phyloP scores from a whole-genome alignment of 345 rosid species.

The Citrus cavaleriei region DNA sequence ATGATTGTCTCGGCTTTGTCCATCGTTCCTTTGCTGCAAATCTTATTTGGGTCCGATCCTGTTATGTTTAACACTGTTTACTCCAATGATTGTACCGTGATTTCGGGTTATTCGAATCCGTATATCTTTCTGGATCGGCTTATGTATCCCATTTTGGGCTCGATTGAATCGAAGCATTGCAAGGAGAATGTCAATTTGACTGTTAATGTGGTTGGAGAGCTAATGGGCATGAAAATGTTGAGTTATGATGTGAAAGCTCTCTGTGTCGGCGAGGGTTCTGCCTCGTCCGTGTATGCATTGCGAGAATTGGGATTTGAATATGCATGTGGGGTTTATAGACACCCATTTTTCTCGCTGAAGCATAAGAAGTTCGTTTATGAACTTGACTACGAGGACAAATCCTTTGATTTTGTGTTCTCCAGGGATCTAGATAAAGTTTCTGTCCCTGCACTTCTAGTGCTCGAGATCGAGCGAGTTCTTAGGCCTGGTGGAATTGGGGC shows the following conservation, averaged over 20 bases:
- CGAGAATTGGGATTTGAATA: constrained; percentile 50
- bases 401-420: constrained; percentile 72
- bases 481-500: constrained; percentile 80
- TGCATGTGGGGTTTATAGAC: constrained; percentile 43
- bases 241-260: constrained; percentile 52
- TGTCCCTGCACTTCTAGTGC: constrained; percentile 75
- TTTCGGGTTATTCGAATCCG: constrained; percentile 28
- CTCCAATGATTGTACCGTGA: constrained; percentile 38
- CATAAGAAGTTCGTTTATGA: constrained; percentile 52
- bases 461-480: constrained; percentile 81
- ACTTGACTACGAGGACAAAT: constrained; percentile 53
- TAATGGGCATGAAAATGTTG: constrained; percentile 45
- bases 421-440: constrained; percentile 54
- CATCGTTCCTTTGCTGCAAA: constrained; percentile 49
- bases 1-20: constrained; percentile 50
- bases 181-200: constrained; percentile 48
- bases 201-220: constrained; percentile 47
- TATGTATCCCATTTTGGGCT: constrained; percentile 44
- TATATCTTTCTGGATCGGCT: constrained; percentile 28
- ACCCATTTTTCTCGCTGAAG: constrained; percentile 58
- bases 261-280: constrained; percentile 71
- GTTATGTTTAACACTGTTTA: constrained; percentile 23
- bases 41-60: constrained; percentile 36
- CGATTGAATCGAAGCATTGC: constrained; percentile 40
- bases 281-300: constrained; percentile 50